Base-by-base conservation (phyloP, 2,329 filamentous ascomycete species). In the Ophiosphaerella korrae region DNA sequence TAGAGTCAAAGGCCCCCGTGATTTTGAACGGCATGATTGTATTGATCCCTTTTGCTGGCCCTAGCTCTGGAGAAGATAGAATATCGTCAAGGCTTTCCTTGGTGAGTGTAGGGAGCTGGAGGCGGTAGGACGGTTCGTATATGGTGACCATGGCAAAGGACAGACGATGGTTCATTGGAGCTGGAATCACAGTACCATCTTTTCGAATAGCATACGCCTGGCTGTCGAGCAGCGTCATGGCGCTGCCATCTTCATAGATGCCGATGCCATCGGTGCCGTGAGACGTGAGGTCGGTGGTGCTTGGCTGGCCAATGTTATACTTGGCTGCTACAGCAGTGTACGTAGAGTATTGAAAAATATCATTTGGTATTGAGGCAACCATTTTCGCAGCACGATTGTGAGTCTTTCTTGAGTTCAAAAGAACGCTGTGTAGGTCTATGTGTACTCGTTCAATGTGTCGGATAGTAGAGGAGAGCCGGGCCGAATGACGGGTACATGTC, bases 341-440 rank as follows among this genome's bases (percentile, higher is more conserved):
- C 18, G 75, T 71, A 29, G 74, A 76, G 64, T 73, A 77, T 51
- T 77, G 76, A 56, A 75, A 77, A 54, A 78, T 74, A 57, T 77
- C 76, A 65, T 78, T 78, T 32, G 76, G 75, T 23, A 75, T 74
- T 23, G 72, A 71, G 46, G 61, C 64, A 39, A 68, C 66, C 74
- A 76, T 75, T 23, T 34, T 64, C 21, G 29, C 29, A n/a, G 6
- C 33, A 9, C 16, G 21, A 21, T 21, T 37, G 12, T 4, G 8
- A 23, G 39, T 6, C 12, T 11, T 35, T 24, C 35, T 12, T 6
- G 1, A 12, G 23, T 32, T 3, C n/a, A 7, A 6, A 42, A 31
- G 39, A 42, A 8, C 16, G 6, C 16, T 7, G 13, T 9, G 13
- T 3, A 11, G 21, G 37, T 23, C 21, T 7, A 39, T 12, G 37